These are phyloP conservation scores for Leishmania amazonensis DNA, from an alignment of 208 protist species.

Conservation along the genomic window DNA sequence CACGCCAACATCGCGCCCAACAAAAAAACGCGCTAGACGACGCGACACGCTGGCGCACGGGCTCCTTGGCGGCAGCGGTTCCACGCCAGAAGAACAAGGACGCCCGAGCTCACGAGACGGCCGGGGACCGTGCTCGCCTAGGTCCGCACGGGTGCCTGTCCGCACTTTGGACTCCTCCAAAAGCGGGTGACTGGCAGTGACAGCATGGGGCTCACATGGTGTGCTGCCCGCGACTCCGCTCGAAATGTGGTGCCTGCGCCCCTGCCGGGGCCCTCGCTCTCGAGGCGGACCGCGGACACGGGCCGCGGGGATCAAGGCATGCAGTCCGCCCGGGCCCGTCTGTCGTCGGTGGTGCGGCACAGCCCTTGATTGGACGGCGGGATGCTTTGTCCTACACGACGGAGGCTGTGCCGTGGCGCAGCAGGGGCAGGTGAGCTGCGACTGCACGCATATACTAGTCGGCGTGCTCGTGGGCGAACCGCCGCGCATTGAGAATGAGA, in stretches of 20 bases:
- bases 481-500: neutral
- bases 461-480: neutral
- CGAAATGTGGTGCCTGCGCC: neutral
- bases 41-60: neutral
- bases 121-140: neutral
- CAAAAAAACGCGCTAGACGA: neutral
- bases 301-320: neutral
- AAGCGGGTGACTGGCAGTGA: neutral
- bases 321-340: neutral
- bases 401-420: neutral
- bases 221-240: neutral
- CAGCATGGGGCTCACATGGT: neutral
- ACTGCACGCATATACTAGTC: neutral
- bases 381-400: neutral
- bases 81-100: too few species aligned
- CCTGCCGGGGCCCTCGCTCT: neutral
- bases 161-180: too few species aligned
- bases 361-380: neutral
- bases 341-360: neutral
- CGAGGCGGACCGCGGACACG: neutral
- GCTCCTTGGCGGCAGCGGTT: neutral
- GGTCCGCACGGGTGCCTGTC: neutral
- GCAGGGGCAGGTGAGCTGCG: neutral
- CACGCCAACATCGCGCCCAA: neutral
- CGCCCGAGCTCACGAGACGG: neutral